Percentiles rank a stretch among this genome's conserved stretches.
phyloP scores from a whole-genome alignment of 768 basidiomycete genomes.

The Calocybe indica region DNA sequence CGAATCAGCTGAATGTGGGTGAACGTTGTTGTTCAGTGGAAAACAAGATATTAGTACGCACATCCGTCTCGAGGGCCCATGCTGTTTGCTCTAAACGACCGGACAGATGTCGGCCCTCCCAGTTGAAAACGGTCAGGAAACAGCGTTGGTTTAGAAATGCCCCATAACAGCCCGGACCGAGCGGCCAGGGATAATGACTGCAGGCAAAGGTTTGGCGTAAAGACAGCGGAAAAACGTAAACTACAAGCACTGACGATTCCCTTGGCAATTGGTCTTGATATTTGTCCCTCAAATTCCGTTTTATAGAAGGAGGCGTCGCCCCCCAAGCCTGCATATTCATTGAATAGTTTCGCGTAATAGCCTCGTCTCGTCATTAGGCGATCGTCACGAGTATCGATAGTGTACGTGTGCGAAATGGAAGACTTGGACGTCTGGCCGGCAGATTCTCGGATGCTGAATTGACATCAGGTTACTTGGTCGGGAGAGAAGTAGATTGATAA shows the following conservation, averaged over 20 bases:
- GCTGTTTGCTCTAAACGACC: conserved; percentile 69
- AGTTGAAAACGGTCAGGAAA: conserved; percentile 89
- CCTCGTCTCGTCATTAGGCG: conserved; percentile 58
- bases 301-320: conserved; percentile 79
- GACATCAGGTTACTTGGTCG: background rate
- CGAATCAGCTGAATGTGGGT: conserved; percentile 55
- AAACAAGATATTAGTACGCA: conserved; percentile 24
- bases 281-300: conserved; percentile 56
- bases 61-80: conserved; percentile 76
- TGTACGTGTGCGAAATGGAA: conserved; percentile 71
- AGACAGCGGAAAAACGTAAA: background rate
- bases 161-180: conserved; percentile 65
- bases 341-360: conserved; percentile 51
- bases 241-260: conserved; percentile 46
- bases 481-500: conserved; percentile 10
- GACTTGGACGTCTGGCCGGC: conserved; percentile 83
- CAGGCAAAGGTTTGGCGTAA: background rate
- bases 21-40: background rate
- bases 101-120: conserved; percentile 83
- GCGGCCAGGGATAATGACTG: conserved; percentile 75
- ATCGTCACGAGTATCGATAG: conserved; percentile 73
- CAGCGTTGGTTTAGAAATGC: conserved; percentile 45
- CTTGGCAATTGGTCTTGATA: conserved; percentile 50
- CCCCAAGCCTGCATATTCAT: conserved; percentile 75
- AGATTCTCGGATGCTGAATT: conserved; percentile 68